Base-by-base conservation (phyloP, 495 filamentous ascomycete species). In the Podospora sp. region DNA sequence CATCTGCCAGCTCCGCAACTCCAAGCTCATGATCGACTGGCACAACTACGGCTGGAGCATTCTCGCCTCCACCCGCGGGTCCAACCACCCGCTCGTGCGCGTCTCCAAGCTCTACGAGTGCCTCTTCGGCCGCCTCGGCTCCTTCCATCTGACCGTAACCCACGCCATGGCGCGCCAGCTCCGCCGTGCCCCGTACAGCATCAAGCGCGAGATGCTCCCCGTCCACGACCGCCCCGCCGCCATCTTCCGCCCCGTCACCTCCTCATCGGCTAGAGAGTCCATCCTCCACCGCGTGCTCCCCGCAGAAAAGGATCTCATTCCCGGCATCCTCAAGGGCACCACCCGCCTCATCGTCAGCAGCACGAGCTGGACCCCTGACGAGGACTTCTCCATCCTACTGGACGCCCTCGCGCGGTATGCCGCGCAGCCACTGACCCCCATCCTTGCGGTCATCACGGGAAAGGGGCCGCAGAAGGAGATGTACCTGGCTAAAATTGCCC, bases 11-110 rank as follows among this genome's bases (percentile, higher is more conserved):
- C 79, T 96, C 62, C 91, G 96, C 50, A 88, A 92, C 66, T 94
- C 91, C 25, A 85, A 84, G 64, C 86, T 97, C 2, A 83, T 97
- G 40, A 92, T 98, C 65, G 95, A 99, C 79, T 99, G 95, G 95
- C 95, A 99, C 81, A 99, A 99, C 77, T 97, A 97, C 77, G 94
- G 95, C 68, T 97, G 92, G 83, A 94, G 91, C n/a, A 94, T 98
- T 65, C 88, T 99, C 5, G 88, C 91, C 24, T 76, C 78, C 50
- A 83, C 70, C 71, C 91, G 73, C 86, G 92, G 80, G 73, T 88
- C 49, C 77, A 84, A 53, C 65, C 94, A 97, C 75, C 92, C 91
- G 0, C 83, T 98, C 8, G 93, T 97, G 18, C 80, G 70, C 62
- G 71, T 94, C 21, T 90, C 93, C 2, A 87, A 86, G 57, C 82